Evolutionary conservation across 768 basidiomycete species (phyloP), one percentile per base, ranked within the genome.

Genomic region (Pleurotus tuber-regium): DNA sequence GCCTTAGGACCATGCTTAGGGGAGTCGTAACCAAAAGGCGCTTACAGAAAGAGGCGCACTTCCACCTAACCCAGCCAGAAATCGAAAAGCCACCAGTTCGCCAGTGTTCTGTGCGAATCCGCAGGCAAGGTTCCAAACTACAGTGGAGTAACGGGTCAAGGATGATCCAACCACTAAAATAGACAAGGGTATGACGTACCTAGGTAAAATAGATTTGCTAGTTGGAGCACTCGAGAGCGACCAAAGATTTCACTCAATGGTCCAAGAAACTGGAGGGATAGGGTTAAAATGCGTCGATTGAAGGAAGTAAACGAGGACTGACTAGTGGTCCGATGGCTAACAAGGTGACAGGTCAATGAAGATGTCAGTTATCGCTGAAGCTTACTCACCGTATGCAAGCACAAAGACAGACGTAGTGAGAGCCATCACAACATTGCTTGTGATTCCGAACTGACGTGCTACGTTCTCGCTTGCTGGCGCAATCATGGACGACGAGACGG

Each of bases 171-270:
- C n/a, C n/a, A n/a, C n/a, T n/a, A n/a, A n/a, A n/a, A 12, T 8
- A 11, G 30, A 24, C 28, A 29, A 38, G 24, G 30, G 19, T 26
- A 42, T 14, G 4, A 57, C 66, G 7, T 61, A 86, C 84, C 78
- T 1, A 89, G 67, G 59, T 78, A 89, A 64, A 82, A 83, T 2
- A 86, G 16, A 62, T 89, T 89, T 0, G 86, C 65, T 0, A 72
- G 43, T 57, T 86, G 87, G 0, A 89, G 57, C 0, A 88, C 80
- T 3, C 72, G 66, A 0, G 81, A 77, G 19, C 87, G 77, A 1
- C 89, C 88, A 54, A 73, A 89, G 8, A 90, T 72, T 63, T 92
- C 89, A 56, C 80, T 83, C 19, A 89, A 59, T 0, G 89, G 89
- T 0, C 83, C 86, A 26, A 78, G 50, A 35, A 78, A 54, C 77